phyloP scores from a whole-genome alignment of 371 early-diverging fungal species.

The Rhizopus arrhizus region DNA sequence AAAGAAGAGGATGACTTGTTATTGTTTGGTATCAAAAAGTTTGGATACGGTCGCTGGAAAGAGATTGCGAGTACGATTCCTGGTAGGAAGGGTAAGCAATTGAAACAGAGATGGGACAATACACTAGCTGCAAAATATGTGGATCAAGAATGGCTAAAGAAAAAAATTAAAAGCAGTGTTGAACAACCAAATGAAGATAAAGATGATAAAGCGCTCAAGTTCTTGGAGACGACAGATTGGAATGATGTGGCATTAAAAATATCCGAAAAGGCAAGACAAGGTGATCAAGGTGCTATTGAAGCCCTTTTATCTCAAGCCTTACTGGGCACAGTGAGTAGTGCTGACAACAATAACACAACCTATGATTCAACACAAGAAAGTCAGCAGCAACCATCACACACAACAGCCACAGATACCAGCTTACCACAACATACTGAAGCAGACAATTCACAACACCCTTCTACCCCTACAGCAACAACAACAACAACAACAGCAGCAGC shows the following conservation, averaged over 20 bases:
- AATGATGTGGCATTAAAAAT: slow-evolving; percentile 46
- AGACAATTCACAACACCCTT: background rate
- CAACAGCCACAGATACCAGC: slow-evolving; percentile 3
- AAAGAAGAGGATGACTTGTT: slow-evolving; percentile 49
- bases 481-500: slow-evolving; percentile 1
- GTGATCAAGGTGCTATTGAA: slow-evolving; percentile 48
- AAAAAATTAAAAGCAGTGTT: slow-evolving; percentile 30
- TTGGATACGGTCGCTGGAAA: slow-evolving; percentile 52
- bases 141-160: slow-evolving; percentile 44
- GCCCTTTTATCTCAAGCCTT: slow-evolving; percentile 47
- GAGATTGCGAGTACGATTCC: slow-evolving; percentile 46
- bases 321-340: slow-evolving; percentile 18
- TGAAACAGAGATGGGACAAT: slow-evolving; percentile 54
- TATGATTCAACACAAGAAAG: slow-evolving; percentile 7
- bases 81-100: slow-evolving; percentile 47
- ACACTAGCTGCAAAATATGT: slow-evolving; percentile 48
- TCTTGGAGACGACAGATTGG: slow-evolving; percentile 39
- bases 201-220: slow-evolving; percentile 27
- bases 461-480: slow-evolving; percentile 4
- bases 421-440: background rate
- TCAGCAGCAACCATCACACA: slow-evolving; percentile 1
- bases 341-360: slow-evolving; percentile 17
- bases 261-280: slow-evolving; percentile 46
- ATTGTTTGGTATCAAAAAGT: slow-evolving; percentile 43
- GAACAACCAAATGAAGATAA: slow-evolving; percentile 1